phyloP scores from a whole-genome alignment of 2,329 filamentous ascomycete genomes.

The Chalara sp. region DNA sequence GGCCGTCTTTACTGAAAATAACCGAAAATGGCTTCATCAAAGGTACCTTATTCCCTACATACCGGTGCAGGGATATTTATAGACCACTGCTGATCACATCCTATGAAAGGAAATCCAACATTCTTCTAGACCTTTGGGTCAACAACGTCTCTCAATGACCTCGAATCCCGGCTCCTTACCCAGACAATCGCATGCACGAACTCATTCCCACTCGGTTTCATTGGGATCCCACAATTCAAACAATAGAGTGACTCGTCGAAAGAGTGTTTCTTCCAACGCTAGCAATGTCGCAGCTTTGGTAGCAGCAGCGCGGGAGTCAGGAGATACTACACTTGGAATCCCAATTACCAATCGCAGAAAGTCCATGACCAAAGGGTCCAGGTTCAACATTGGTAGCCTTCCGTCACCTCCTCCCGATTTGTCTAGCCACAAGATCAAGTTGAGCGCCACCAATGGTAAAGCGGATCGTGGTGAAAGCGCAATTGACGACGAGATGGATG shows the following conservation, averaged over 20 bases:
- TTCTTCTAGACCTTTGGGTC: constrained; percentile 60
- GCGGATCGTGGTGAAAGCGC: constrained; percentile 50
- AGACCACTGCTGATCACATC: constrained; percentile 24
- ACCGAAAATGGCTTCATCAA: constrained; percentile 53
- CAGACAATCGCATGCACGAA: constrained; percentile 40
- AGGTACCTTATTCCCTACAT: constrained; percentile 39
- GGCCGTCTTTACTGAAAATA: constrained; percentile 25
- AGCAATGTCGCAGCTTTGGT: constrained; percentile 71
- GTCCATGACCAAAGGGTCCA: constrained; percentile 58
- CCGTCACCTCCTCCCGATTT: constrained; percentile 63
- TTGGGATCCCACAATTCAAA: constrained; percentile 69
- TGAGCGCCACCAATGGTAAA: constrained; percentile 40
- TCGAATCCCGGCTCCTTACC: constrained; percentile 52
- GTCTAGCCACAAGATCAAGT: constrained; percentile 45
- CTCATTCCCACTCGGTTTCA: constrained; percentile 76
- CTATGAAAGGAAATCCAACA: constrained; percentile 53
- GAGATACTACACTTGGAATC: constrained; percentile 49
- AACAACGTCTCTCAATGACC: constrained; percentile 53
- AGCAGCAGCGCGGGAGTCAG: constrained; percentile 61
- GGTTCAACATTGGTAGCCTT: constrained; percentile 48
- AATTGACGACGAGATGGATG: constrained; percentile 60
- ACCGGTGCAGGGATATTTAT: constrained; percentile 23
- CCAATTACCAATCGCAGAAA: constrained; percentile 59
- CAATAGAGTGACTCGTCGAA: constrained; percentile 84
- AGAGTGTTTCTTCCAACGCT: constrained; percentile 79